phyloP scores from a whole-genome alignment of 176 grass and related monocot genomes.

The Oryza glaberrima region DNA sequence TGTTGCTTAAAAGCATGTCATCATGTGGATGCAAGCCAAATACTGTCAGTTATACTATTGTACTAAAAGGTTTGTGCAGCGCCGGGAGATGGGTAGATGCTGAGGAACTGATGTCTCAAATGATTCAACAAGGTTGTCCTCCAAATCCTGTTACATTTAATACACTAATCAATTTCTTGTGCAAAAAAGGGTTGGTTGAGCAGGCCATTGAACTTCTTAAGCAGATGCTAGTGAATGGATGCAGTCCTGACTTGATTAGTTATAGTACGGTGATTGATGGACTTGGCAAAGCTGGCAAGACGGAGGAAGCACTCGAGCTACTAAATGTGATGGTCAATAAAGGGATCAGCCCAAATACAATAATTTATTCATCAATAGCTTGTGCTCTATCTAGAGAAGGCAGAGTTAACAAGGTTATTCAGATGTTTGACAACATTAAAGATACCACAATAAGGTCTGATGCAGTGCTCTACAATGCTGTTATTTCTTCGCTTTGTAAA shows the following conservation, averaged over 20 bases:
- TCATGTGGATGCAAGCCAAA: slow-evolving; percentile 57
- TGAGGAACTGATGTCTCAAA: slow-evolving; percentile 48
- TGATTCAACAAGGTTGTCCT: slow-evolving; percentile 55
- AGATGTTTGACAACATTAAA: slow-evolving; percentile 44
- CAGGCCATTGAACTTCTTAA: slow-evolving; percentile 64
- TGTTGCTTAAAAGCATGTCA: slow-evolving; percentile 47
- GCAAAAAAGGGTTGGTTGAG: slow-evolving; percentile 58
- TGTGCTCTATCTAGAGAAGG: slow-evolving; percentile 56
- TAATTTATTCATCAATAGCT: slow-evolving; percentile 57
- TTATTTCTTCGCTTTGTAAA: slow-evolving; percentile 60
- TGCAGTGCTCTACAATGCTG: slow-evolving; percentile 56
- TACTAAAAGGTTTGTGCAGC: slow-evolving; percentile 48
- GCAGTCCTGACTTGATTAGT: slow-evolving; percentile 54
- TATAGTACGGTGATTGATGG: slow-evolving; percentile 65
- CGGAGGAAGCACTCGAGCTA: slow-evolving; percentile 44
- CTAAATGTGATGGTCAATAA: slow-evolving; percentile 55
- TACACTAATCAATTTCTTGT: slow-evolving; percentile 58
- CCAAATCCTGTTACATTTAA: slow-evolving; percentile 69
- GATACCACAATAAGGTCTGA: slow-evolving; percentile 43
- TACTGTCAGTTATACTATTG: slow-evolving; percentile 60
- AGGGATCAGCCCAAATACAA: slow-evolving; percentile 57
- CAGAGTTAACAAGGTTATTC: slow-evolving; percentile 42
- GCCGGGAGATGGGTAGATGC: slow-evolving; percentile 49
- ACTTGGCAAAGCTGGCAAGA: slow-evolving; percentile 59
- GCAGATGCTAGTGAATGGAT: slow-evolving; percentile 61